Evolutionary conservation across 1,284 basidiomycete genomes (phyloP), one percentile per base, ranked within the genome.

Genomic region (Ganoderma resinaceum): DNA sequence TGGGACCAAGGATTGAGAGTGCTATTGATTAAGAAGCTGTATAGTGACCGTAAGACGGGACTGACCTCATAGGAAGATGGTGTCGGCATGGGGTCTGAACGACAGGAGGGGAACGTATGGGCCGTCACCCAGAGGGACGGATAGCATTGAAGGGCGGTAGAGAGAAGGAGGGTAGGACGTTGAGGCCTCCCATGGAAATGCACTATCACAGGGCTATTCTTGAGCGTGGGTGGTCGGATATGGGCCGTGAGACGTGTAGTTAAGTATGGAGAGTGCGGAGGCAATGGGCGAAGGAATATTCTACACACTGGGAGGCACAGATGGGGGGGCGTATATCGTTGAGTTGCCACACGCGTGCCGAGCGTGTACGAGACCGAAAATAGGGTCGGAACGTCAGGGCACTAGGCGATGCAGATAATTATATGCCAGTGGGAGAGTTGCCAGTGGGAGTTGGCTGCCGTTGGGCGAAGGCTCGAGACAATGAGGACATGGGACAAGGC

Each of bases 141-240:
- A 55, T 31, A 16, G 52, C 12, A 18, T 31, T 7, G 26, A 16
- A 31, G 26, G 12, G 52, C 7, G 52, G 52, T 18, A 11, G 52
- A 31, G 52, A 55, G 16, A 53, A 53, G 33, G 52, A 33, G 26
- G 52, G 52, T 26, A 16, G 12, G 52, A 23, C 33, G 14, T 31
- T 6, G 29, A 55, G 16, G 14, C 16, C 29, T 55, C 52, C 5
- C 29, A 55, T 33, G 52, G 52, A 16, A 16, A 29, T 31, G 29
- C 31, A 55, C 31, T 55, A 55, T 55, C 52, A 14, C 52, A 55
- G 52, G 29, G 52, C 29, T 55, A 55, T 55, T 55, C 52, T 49
- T 31, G 52, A 55, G 52, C 52, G 52, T 55, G 52, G 52, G 52
- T 33, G 52, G 1, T 55, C 52, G 52, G 52, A 31, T 55, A 55